Conservation (phyloP, 306 rosid genomes). For the Gynostemma pentaphyllum region DNA sequence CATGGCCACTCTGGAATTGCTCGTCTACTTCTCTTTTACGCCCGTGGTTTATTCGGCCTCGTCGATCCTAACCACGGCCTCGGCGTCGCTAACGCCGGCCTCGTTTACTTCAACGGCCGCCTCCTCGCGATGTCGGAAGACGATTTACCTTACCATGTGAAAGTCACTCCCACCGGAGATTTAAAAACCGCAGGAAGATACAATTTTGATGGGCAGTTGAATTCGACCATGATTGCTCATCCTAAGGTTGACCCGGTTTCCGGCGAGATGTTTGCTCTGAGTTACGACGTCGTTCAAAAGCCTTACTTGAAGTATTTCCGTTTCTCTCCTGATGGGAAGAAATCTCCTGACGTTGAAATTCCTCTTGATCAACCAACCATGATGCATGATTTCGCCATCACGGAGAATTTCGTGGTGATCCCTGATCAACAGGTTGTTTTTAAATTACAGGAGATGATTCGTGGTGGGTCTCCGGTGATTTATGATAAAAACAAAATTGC, state of each 20-base stretch:
- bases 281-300: constrained; percentile 61
- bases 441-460: constrained; percentile 59
- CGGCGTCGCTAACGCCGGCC: constrained; percentile 96
- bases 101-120: constrained; percentile 58
- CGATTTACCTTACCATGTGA: constrained; percentile 71
- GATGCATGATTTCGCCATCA: constrained; percentile 94
- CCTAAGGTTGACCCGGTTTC: constrained; percentile 67
- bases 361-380: constrained; percentile 56
- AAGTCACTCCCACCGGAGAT: constrained; percentile 50
- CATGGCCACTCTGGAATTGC: constrained; percentile 97
- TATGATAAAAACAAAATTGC: constrained; percentile 56
- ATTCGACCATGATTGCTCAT: constrained; percentile 83
- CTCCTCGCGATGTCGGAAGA: constrained; percentile 77
- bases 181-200: constrained; percentile 62
- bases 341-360: constrained; percentile 66
- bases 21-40: constrained; percentile 57
- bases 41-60: constrained; percentile 47
- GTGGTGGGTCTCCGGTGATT: constrained; percentile 82
- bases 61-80: constrained; percentile 62
- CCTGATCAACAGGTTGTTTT: constrained; percentile 96
- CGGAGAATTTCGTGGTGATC: constrained; percentile 53
- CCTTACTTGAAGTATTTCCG: constrained; percentile 74
- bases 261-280: constrained; percentile 51
- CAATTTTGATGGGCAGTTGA: constrained; percentile 44
- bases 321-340: constrained; percentile 40